Percentiles rank a stretch among this genome's conserved stretches.
These are phyloP conservation scores for Scenedesmus sp. DNA, from an alignment of 163 green algal genomes.

Conservation along the genomic window DNA sequence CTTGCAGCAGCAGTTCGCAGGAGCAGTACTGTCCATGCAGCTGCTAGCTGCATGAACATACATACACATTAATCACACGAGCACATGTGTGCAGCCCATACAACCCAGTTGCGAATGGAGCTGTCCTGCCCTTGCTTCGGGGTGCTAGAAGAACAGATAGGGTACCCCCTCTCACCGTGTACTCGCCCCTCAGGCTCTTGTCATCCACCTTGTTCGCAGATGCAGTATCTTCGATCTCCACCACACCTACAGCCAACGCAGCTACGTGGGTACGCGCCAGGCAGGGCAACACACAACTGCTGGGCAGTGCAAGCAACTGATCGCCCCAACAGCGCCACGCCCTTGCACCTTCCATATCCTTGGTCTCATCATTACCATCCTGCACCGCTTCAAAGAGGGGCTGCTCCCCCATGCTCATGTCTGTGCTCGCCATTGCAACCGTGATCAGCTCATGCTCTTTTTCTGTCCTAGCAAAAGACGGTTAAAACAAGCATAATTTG, in stretches of 20 bases:
- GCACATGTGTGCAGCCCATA: background rate
- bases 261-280: background rate
- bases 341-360: constrained; percentile 50
- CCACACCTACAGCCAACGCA: constrained; percentile 32
- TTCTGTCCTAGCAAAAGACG: background rate
- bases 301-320: constrained; percentile 4
- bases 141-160: background rate
- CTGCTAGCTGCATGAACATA: background rate
- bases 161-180: constrained; percentile 27
- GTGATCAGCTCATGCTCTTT: background rate
- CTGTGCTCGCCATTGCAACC: constrained; percentile 2
- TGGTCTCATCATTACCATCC: constrained; percentile 9
- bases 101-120: background rate
- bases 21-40: background rate
- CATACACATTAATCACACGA: background rate
- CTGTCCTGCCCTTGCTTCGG: background rate
- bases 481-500: background rate
- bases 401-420: constrained; percentile 30
- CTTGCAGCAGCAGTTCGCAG: background rate
- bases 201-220: constrained; percentile 19
- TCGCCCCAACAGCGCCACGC: background rate
- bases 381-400: constrained; percentile 27
- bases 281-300: background rate
- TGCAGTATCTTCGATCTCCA: constrained; percentile 34
- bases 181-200: constrained; percentile 33